phyloP scores from a whole-genome alignment of 371 early-diverging fungal genomes.

The Polyrhizophydium stewartii region DNA sequence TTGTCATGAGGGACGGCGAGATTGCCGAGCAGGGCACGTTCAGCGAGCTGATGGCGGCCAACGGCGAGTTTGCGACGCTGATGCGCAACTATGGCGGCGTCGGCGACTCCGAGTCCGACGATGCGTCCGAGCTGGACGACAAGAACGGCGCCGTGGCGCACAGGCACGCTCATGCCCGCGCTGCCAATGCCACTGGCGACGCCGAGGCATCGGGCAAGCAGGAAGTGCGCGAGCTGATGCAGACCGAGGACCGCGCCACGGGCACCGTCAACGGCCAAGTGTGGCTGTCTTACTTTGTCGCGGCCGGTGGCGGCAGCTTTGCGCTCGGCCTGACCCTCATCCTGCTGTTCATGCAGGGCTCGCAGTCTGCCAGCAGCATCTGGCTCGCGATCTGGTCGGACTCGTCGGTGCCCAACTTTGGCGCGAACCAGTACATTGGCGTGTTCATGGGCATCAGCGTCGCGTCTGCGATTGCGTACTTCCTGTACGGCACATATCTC shows the following conservation, averaged over 20 bases:
- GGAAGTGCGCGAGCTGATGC: slow-evolving; percentile 19
- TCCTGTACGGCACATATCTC: neutral
- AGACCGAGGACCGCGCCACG: slow-evolving; percentile 27
- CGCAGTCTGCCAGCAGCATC: slow-evolving; percentile 19
- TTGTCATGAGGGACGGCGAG: slow-evolving; percentile 39
- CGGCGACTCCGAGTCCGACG: slow-evolving; percentile 7
- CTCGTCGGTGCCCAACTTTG: slow-evolving; percentile 1
- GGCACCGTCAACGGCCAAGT: slow-evolving; percentile 23
- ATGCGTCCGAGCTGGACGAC: neutral
- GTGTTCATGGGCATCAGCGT: neutral
- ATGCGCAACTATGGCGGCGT: slow-evolving; percentile 18
- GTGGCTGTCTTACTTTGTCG: slow-evolving; percentile 23
- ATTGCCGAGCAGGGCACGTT: slow-evolving; percentile 32
- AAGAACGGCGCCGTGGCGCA: neutral
- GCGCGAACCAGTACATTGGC: neutral
- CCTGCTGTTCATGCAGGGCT: slow-evolving; percentile 13
- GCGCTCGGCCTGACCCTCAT: slow-evolving; percentile 4
- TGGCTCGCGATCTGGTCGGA: slow-evolving; percentile 35
- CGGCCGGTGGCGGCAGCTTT: slow-evolving; percentile 26
- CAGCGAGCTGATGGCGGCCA: slow-evolving; percentile 17
- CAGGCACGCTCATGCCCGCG: no score
- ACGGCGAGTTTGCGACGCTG: slow-evolving; percentile 21
- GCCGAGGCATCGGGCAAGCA: neutral
- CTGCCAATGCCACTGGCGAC: neutral
- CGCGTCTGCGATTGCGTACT: neutral